A percentile compares a stretch with the other conserved stretches of the same genome.
Conservation (phyloP, 2,329 filamentous ascomycete genomes). For the Diplodia corticola region DNA sequence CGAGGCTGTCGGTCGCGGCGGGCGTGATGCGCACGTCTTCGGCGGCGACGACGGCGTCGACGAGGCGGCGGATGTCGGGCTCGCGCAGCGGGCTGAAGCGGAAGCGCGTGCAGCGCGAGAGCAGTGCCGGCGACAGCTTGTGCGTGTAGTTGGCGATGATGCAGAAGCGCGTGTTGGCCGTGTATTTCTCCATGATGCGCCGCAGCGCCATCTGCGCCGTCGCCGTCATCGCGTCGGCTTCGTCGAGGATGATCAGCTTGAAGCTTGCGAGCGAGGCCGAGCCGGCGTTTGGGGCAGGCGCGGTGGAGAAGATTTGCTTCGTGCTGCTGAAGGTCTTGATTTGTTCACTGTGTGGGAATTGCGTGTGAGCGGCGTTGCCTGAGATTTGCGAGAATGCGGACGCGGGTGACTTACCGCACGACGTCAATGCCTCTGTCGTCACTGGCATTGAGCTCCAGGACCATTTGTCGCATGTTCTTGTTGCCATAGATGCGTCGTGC, state of each 20-base stretch:
- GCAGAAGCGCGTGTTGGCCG: constrained; percentile 94
- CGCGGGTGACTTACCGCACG: constrained; percentile 57
- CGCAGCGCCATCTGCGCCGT: constrained; percentile 97
- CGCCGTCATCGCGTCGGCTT: constrained; percentile 99
- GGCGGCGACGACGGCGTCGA: constrained; percentile 86
- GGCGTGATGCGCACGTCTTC: constrained; percentile 81
- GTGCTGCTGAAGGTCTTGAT: constrained; percentile 99
- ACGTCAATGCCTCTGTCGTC: constrained; percentile 98
- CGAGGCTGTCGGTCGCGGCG: constrained; percentile 79
- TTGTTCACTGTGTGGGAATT: constrained; percentile 61
- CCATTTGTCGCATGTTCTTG: constrained; percentile 96
- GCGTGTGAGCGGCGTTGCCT: neutral
- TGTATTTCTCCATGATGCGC: constrained; percentile 99
- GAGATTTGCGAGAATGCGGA: neutral
- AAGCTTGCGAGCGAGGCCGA: constrained; percentile 66
- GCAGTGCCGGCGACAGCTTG: constrained; percentile 88
- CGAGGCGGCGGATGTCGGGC: constrained; percentile 76
- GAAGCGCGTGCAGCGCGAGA: constrained; percentile 93
- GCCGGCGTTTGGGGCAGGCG: constrained; percentile 49
- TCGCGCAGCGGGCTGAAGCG: constrained; percentile 93
- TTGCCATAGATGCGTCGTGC: constrained; percentile 89
- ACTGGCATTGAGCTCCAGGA: constrained; percentile 94
- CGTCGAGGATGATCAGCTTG: constrained; percentile 96
- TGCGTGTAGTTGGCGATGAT: constrained; percentile 99
- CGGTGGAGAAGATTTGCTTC: constrained; percentile 89